phyloP scores from a whole-genome alignment of 257 asterid species.

The Scutellaria baicalensis region DNA sequence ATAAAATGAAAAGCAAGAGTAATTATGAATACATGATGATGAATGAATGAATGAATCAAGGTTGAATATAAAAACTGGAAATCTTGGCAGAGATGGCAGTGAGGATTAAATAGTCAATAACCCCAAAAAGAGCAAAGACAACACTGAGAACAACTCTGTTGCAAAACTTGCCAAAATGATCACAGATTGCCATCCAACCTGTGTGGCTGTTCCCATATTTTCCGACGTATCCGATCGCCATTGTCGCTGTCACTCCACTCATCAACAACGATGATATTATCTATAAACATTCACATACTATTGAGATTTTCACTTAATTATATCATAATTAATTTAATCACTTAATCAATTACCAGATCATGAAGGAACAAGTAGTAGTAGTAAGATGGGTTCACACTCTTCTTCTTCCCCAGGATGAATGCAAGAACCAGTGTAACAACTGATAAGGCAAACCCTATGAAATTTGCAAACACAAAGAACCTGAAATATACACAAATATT shows the following conservation, averaged over 20 bases:
- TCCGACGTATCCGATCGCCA: conserved; percentile 44
- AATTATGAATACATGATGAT: no score
- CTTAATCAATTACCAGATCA: conserved; percentile 57
- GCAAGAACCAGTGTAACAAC: conserved; percentile 22
- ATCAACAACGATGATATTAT: conserved; percentile 25
- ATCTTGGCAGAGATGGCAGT: conserved; percentile 36
- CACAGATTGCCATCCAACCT: conserved; percentile 64
- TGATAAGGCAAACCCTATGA: conserved; percentile 32
- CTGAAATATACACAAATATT: conserved; percentile 25
- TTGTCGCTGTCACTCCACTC: conserved; percentile 49
- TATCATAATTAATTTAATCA: no score
- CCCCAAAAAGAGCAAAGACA: conserved; percentile 20
- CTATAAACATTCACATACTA: no score
- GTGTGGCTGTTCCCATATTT: conserved; percentile 43
- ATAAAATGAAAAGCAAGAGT: no score
- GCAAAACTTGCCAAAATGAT: conserved; percentile 50
- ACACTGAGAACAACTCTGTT: conserved; percentile 15
- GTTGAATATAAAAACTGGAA: conserved; percentile 20
- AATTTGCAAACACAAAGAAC: conserved; percentile 45
- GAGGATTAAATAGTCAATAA: conserved; percentile 28
- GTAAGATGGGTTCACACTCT: conserved; percentile 9
- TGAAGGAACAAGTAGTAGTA: conserved; percentile 50
- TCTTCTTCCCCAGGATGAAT: conserved; percentile 7
- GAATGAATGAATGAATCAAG: neutral
- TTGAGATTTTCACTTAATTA: no score